Percentiles rank a stretch among this genome's conserved stretches.
Conservation (phyloP, 1,139 yeast genomes). For the Insectozyma bohioensis region DNA sequence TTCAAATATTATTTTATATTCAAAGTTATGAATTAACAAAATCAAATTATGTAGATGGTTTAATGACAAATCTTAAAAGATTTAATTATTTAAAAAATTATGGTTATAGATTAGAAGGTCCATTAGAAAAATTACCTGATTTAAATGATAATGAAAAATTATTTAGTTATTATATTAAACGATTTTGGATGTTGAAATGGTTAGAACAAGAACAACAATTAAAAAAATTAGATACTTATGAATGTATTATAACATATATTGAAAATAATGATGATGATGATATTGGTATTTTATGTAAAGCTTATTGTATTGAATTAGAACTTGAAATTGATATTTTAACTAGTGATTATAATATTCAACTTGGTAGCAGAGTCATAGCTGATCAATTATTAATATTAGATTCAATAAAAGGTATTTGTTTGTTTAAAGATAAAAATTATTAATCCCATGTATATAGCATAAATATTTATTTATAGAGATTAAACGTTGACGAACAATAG, state of each 20-base stretch:
- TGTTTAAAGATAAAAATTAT: slow-evolving; percentile 21
- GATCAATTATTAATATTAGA: slow-evolving; percentile 35
- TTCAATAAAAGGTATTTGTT: slow-evolving; percentile 33
- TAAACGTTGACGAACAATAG: too few species aligned
- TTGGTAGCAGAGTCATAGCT: slow-evolving; percentile 48
- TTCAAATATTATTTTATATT: slow-evolving; percentile 28
- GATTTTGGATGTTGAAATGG: slow-evolving; percentile 26
- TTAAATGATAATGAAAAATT: slow-evolving; percentile 3
- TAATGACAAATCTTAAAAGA: too few species aligned
- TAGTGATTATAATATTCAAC: slow-evolving; percentile 18
- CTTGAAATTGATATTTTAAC: slow-evolving; percentile 42
- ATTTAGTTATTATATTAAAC: slow-evolving; percentile 5
- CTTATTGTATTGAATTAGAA: slow-evolving; percentile 47
- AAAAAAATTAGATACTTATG: slow-evolving; percentile 14
- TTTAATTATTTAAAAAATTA: slow-evolving; percentile 30
- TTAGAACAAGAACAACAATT: slow-evolving; percentile 23
- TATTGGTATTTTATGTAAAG: slow-evolving; percentile 21
- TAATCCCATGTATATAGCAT: too few species aligned
- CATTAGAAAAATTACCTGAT: slow-evolving; percentile 14
- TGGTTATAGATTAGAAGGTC: slow-evolving; percentile 40
- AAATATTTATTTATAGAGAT: too few species aligned
- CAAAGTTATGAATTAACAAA: background rate
- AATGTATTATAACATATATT: slow-evolving; percentile 28
- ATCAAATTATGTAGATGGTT: background rate
- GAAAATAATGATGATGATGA: slow-evolving; percentile 19